These are phyloP conservation scores for Graphiopsis chlorocephala DNA, from an alignment of 2,329 filamentous ascomycete genomes.

Conservation along the genomic window DNA sequence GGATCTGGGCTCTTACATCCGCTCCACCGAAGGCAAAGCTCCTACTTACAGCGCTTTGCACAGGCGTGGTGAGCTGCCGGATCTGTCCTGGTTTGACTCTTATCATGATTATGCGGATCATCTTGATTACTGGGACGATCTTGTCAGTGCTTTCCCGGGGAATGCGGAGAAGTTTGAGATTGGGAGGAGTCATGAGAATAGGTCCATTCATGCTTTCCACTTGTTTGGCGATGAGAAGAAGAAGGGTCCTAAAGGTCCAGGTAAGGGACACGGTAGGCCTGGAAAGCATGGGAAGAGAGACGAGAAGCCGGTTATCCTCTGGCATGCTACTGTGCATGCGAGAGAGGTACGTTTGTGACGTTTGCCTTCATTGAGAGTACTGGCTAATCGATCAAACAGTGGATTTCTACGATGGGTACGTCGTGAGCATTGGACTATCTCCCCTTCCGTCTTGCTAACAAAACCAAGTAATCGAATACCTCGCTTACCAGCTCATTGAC, in stretches of 20 bases:
- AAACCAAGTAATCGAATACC: constrained; percentile 46
- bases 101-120: constrained; percentile 57
- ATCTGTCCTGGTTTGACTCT: constrained; percentile 50
- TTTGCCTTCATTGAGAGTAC: background rate
- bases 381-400: constrained; percentile 38
- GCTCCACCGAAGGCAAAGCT: background rate
- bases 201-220: constrained; percentile 49
- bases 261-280: background rate
- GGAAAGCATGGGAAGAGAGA: background rate
- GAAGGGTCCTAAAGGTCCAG: background rate
- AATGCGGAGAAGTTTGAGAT: constrained; percentile 51
- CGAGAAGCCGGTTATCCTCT: constrained; percentile 48
- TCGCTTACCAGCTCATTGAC: constrained; percentile 50
- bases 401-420: constrained; percentile 52
- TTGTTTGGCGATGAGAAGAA: constrained; percentile 47
- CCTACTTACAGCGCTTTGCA: constrained; percentile 16
- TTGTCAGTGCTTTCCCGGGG: constrained; percentile 45
- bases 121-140: constrained; percentile 46
- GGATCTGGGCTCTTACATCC: constrained; percentile 44
- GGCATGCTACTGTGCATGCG: constrained; percentile 59
- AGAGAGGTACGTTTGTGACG: constrained; percentile 37
- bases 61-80: constrained; percentile 20
- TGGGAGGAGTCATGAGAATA: constrained; percentile 49
- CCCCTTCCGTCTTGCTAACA: constrained; percentile 20
- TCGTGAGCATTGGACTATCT: constrained; percentile 27